Conservation (phyloP, 2,329 filamentous ascomycete genomes). For the Aspergillus sp. region DNA sequence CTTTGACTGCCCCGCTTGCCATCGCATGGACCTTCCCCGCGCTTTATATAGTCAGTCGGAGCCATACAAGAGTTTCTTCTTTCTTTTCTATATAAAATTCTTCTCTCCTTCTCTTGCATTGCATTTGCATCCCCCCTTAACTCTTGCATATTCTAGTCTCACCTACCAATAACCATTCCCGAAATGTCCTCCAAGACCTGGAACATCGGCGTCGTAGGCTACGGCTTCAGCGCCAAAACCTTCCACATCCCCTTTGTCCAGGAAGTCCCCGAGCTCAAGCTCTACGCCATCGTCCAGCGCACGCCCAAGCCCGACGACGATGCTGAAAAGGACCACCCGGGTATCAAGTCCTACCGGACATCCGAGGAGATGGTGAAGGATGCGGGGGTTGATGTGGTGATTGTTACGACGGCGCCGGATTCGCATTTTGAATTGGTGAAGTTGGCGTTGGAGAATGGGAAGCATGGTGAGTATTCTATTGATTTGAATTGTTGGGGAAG, state of each 20-base stretch:
- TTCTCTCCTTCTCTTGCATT: slow-evolving; percentile 14
- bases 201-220: slow-evolving; percentile 55
- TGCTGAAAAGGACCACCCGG: slow-evolving; percentile 61
- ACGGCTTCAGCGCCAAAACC: slow-evolving; percentile 63
- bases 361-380: slow-evolving; percentile 60
- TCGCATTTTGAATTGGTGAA: slow-evolving; percentile 62
- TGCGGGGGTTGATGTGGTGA: slow-evolving; percentile 58
- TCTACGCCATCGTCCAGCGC: slow-evolving; percentile 72
- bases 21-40: slow-evolving; percentile 34
- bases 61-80: neutral
- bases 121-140: neutral
- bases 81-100: neutral
- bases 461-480: slow-evolving; percentile 47
- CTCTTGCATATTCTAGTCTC: neutral
- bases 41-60: slow-evolving; percentile 3
- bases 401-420: slow-evolving; percentile 65
- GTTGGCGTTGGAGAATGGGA: slow-evolving; percentile 60
- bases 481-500: neutral
- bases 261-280: slow-evolving; percentile 56
- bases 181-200: slow-evolving; percentile 38
- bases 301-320: slow-evolving; percentile 58
- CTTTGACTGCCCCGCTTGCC: slow-evolving; percentile 40
- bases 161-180: slow-evolving; percentile 8
- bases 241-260: slow-evolving; percentile 78
- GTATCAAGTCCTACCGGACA: slow-evolving; percentile 57